Percentiles rank a stretch among this genome's conserved stretches.
Evolutionary conservation across 768 basidiomycete genomes (phyloP).

Genomic region (Pilatotrama ljubarskyi): DNA sequence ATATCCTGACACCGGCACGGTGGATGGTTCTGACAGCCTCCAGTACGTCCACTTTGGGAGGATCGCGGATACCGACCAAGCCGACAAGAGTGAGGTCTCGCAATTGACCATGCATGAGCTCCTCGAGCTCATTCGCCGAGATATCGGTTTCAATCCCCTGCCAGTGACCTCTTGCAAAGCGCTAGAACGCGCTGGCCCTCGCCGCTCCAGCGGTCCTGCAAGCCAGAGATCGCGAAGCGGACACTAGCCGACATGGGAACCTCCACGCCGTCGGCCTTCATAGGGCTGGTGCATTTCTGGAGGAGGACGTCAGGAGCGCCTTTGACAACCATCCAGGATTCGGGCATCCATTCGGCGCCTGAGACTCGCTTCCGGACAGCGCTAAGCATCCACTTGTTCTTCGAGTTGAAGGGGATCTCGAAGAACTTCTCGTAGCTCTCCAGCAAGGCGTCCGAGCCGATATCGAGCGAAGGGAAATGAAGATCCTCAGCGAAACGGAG

Average conservation of each 20-base stretch:
- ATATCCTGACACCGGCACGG: conserved; percentile 59
- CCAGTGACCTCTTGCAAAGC: conserved; percentile 48
- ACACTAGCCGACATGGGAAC: conserved; percentile 33
- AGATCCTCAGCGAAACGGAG: conserved; percentile 47
- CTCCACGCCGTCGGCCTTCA: conserved; percentile 37
- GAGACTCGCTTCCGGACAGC: conserved; percentile 31
- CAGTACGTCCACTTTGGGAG: conserved; percentile 54
- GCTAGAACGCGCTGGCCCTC: conserved; percentile 64
- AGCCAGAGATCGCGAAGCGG: conserved; percentile 33
- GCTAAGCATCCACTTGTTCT: conserved; percentile 60
- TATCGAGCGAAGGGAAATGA: conserved; percentile 5
- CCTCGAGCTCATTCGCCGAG: conserved; percentile 42
- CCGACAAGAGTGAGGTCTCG: conserved; percentile 53
- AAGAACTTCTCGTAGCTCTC: conserved; percentile 26
- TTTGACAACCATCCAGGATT: conserved; percentile 49
- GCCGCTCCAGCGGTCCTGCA: conserved; percentile 51
- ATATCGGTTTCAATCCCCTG: conserved; percentile 32
- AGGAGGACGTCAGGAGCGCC: conserved; percentile 62
- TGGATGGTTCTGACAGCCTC: conserved; percentile 53
- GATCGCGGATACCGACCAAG: conserved; percentile 61
- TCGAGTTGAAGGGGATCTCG: conserved; percentile 40
- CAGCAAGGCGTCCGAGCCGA: conserved; percentile 5
- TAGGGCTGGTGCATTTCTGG: conserved; percentile 37
- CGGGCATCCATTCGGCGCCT: conserved; percentile 16
- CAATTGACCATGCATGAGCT: conserved; percentile 43